Evolutionary conservation across 257 asterid species (phyloP).

Genomic region (Scutellaria galericulata): DNA sequence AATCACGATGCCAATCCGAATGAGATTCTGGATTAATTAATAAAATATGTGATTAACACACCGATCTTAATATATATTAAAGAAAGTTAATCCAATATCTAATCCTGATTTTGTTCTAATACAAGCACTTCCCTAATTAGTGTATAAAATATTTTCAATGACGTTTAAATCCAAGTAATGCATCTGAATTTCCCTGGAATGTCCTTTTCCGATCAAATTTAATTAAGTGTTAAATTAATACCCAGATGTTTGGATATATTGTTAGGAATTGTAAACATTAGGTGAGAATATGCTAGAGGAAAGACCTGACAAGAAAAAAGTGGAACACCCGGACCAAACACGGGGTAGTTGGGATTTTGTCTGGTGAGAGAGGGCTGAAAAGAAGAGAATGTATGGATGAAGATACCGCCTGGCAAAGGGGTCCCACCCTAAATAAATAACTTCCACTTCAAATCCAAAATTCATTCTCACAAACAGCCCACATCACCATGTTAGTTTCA

Average conservation of each 20-base stretch:
- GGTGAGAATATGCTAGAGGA: neutral
- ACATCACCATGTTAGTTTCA: neutral
- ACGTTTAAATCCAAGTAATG: neutral
- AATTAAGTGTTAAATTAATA: neutral
- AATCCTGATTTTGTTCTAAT: neutral
- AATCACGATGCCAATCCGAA: neutral
- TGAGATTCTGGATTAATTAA: neutral
- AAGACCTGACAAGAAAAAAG: neutral
- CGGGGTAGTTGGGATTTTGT: neutral
- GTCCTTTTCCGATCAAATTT: neutral
- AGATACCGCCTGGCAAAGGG: neutral
- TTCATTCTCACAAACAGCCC: neutral
- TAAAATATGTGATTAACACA: neutral
- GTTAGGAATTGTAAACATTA: neutral
- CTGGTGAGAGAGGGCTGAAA: neutral
- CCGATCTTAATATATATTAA: neutral
- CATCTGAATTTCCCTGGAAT: neutral
- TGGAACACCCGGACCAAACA: neutral
- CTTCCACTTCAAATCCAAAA: neutral
- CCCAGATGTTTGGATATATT: neutral
- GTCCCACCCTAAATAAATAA: neutral
- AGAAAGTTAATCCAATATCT: slow-evolving; percentile 1
- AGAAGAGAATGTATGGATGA: neutral
- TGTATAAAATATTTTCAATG: neutral
- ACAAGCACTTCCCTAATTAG: neutral